Evolutionary conservation across 352 stramenopile genomes (phyloP).

Genomic region (Phytophthora parvispora): DNA sequence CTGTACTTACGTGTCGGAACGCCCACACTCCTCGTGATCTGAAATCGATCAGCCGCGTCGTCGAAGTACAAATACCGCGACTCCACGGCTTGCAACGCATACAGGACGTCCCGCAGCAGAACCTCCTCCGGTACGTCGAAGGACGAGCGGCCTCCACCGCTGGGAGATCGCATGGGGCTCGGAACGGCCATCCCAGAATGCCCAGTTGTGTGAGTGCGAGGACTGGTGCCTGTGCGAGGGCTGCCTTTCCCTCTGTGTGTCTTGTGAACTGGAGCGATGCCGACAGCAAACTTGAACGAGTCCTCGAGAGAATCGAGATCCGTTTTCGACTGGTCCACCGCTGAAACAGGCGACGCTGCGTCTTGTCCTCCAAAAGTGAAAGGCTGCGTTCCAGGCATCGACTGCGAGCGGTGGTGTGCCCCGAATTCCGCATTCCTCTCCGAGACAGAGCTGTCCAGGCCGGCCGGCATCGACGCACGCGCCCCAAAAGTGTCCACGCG

Average conservation of each 20-base stretch:
- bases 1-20: slow-evolving; percentile 81
- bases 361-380: slow-evolving; percentile 20
- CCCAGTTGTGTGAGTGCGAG: slow-evolving; percentile 11
- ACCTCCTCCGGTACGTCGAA: slow-evolving; percentile 90
- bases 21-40: slow-evolving; percentile 80
- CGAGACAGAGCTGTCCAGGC: slow-evolving; percentile 21
- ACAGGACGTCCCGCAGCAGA: slow-evolving; percentile 93
- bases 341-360: not conserved
- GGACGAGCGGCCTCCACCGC: slow-evolving; percentile 25
- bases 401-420: slow-evolving; percentile 35
- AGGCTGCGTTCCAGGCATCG: slow-evolving; percentile 21
- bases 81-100: slow-evolving; percentile 94
- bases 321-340: slow-evolving; percentile 24
- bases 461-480: slow-evolving; percentile 4
- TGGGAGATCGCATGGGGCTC: not conserved
- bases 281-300: slow-evolving; percentile 83
- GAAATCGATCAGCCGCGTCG: slow-evolving; percentile 75
- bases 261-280: slow-evolving; percentile 60
- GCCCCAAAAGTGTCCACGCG: slow-evolving; percentile 13
- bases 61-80: slow-evolving; percentile 92
- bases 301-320: slow-evolving; percentile 76
- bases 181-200: slow-evolving; percentile 4
- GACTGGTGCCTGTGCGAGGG: slow-evolving; percentile 3
- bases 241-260: slow-evolving; percentile 31
- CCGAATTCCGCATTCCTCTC: slow-evolving; percentile 5